Base-by-base conservation (phyloP, 2,329 filamentous ascomycete genomes). In the Diaporthe nobilis region DNA sequence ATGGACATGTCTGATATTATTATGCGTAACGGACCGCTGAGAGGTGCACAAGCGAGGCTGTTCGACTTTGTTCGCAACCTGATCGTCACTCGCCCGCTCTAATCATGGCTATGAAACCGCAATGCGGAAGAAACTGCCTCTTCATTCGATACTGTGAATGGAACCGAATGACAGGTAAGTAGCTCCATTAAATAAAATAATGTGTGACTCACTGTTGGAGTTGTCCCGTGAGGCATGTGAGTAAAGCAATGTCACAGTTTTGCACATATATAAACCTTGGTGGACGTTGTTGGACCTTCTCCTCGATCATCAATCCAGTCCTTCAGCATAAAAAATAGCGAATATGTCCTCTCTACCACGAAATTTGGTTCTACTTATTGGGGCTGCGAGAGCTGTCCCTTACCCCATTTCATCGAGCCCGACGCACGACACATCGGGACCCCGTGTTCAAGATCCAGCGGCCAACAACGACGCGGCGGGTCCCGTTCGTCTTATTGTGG, bases 291-390 rank as follows among this genome's bases (percentile, higher is more conserved):
- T 17, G 3, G 20, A 68, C 2, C 7, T 39, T 17, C 63, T 31
- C 60, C 17, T n/a, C 47, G 39, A 6, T 17, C 28, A 67, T 34
- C 4, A 53, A 53, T 37, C 22, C 47, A 53, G 12, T 12, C 39
- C 4, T 22, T 25, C 13, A 37, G 13, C 3, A 39, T 22, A 2
- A 28, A 34, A 53, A 53, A 20, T 53, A 10, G n/a, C 22, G 0
- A 68, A 39, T 28, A 68, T 68, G 63, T 53, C 63, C 2, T 68
- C 63, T n/a, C 47, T 22, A 39, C 28, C 63, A 53, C 47, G 9
- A 37, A 53, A 25, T 13, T 2, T 53, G 2, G 22, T 68, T 68
- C 63, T 68, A 39, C 20, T 68, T 20, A 37, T 39, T 53, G 63
- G 47, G 31, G 47, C 15, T 22, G 63, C n/a, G 9, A 68, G 63